Percentiles rank a stretch among this genome's conserved stretches.
These are phyloP conservation scores for Bacidia rubella DNA, from an alignment of 495 filamentous ascomycete species.

Conservation along the genomic window DNA sequence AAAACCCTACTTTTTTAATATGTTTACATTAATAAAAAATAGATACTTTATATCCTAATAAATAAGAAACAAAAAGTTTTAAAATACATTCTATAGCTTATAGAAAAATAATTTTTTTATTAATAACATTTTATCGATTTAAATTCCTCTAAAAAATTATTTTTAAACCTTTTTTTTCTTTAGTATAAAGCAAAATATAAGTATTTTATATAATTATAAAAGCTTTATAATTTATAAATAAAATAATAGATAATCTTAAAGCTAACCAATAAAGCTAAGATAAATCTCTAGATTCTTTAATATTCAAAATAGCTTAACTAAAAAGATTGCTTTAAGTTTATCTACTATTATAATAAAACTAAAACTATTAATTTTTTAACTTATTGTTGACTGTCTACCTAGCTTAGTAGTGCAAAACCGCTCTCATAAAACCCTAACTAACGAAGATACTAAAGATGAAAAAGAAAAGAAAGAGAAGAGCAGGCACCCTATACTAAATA, in stretches of 20 bases:
- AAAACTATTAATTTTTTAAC: conserved; percentile 4
- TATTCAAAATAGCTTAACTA: neutral
- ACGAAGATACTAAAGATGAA: too few species aligned
- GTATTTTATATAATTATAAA: neutral
- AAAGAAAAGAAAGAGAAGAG: too few species aligned
- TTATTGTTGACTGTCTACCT: too few species aligned
- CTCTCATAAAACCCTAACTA: too few species aligned
- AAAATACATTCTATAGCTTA: neutral
- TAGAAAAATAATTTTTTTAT: neutral
- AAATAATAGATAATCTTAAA: neutral
- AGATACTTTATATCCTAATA: neutral
- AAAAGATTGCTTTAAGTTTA: neutral
- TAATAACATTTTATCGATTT: neutral
- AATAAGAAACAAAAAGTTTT: neutral
- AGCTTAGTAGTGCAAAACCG: too few species aligned
- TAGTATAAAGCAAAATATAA: neutral
- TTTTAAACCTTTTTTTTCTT: neutral
- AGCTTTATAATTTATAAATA: conserved; percentile 2
- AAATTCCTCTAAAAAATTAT: neutral
- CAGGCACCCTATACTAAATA: too few species aligned
- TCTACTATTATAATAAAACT: neutral
- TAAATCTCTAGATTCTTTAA: neutral
- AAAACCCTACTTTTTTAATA: neutral
- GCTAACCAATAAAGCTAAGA: neutral
- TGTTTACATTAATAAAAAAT: neutral